phyloP scores from a whole-genome alignment of 2,329 filamentous ascomycete species.

The Penicillium psychrosexuale region DNA sequence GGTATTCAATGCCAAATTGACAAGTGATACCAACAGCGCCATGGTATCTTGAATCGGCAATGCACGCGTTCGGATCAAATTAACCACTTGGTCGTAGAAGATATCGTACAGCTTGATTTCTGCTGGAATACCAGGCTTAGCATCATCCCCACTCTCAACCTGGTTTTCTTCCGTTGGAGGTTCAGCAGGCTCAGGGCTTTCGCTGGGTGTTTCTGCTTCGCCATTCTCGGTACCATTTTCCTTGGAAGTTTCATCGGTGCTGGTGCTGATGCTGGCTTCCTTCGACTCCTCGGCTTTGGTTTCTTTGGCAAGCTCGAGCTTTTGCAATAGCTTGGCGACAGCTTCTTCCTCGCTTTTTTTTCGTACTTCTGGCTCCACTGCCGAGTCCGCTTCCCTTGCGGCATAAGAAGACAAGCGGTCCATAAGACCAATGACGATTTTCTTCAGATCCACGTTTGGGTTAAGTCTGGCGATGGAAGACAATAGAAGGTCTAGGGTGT shows the following conservation, averaged over 20 bases:
- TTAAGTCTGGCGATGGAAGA: constrained; percentile 90
- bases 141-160: constrained; percentile 31
- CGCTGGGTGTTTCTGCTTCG: constrained; percentile 33
- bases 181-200: constrained; percentile 24
- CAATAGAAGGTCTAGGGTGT: constrained; percentile 92
- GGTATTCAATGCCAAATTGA: constrained; percentile 91
- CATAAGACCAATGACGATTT: constrained; percentile 97
- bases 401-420: constrained; percentile 92
- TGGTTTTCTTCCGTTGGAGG: constrained; percentile 30
- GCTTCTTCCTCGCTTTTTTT: constrained; percentile 82
- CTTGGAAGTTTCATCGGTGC: constrained; percentile 29
- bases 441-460: constrained; percentile 95
- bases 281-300: constrained; percentile 46
- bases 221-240: constrained; percentile 37
- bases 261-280: constrained; percentile 39
- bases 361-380: constrained; percentile 67
- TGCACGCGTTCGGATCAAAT: constrained; percentile 84
- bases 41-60: constrained; percentile 93
- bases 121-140: constrained; percentile 46
- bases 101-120: constrained; percentile 92
- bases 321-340: constrained; percentile 71
- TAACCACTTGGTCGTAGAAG: constrained; percentile 94
- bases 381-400: constrained; percentile 74
- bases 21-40: constrained; percentile 86
- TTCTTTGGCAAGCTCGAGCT: constrained; percentile 64